Conservation (phyloP, 176 grass and related monocot species). For the Ananas comosus region DNA sequence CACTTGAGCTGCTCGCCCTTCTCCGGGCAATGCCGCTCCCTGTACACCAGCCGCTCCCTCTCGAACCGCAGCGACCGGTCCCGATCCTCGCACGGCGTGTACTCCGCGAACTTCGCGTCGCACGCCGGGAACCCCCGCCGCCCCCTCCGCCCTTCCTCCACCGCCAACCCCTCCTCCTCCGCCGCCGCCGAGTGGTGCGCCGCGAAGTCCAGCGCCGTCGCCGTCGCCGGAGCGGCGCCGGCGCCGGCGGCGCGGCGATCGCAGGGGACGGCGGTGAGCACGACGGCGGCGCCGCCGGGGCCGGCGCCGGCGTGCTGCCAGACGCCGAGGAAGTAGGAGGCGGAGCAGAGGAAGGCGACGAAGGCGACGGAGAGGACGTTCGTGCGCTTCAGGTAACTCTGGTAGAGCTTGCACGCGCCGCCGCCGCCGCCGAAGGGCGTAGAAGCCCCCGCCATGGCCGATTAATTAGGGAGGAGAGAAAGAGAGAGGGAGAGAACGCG, state of each 20-base stretch:
- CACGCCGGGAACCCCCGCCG: slow-evolving; percentile 22
- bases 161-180: background rate
- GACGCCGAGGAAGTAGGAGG: slow-evolving; percentile 55
- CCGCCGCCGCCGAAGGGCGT: slow-evolving; percentile 3
- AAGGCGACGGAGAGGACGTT: slow-evolving; percentile 35
- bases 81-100: slow-evolving; percentile 44
- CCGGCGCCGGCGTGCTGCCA: slow-evolving; percentile 51
- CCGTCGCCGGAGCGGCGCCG: background rate
- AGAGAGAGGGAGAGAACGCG: background rate
- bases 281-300: slow-evolving; percentile 9
- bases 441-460: slow-evolving; percentile 36
- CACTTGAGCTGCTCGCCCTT: slow-evolving; percentile 33
- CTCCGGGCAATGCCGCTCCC: slow-evolving; percentile 38
- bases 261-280: slow-evolving; percentile 21
- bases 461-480: background rate
- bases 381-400: slow-evolving; percentile 16
- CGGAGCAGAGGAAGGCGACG: slow-evolving; percentile 41
- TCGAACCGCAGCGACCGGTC: slow-evolving; percentile 32
- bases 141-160: background rate
- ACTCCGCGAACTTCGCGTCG: slow-evolving; percentile 32
- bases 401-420: slow-evolving; percentile 2
- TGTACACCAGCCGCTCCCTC: slow-evolving; percentile 32
- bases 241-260: background rate
- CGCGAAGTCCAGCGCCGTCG: slow-evolving; percentile 47
- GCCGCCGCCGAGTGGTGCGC: slow-evolving; percentile 35